Evolutionary conservation across 2,329 filamentous ascomycete species (phyloP), one percentile per base, ranked within the genome.

Genomic region (Malbranchea cinnamomea): DNA sequence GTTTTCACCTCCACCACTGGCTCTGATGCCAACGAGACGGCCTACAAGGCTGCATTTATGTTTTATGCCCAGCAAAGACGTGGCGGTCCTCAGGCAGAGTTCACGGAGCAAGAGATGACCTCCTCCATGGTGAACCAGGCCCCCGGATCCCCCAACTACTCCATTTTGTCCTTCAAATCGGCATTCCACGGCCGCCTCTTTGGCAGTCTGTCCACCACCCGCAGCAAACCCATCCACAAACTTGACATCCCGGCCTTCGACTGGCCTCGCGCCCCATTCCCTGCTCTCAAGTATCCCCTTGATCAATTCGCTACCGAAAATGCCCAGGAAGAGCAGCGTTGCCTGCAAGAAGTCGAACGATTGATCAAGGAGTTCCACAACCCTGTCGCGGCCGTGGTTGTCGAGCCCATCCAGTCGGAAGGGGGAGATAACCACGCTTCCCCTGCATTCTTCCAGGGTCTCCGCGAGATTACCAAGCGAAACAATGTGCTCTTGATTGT

Each of bases 31-130:
- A 93, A 93, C 60, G 85, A 93, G 62, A 79, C 81, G 19, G 85
- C 85, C 24, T 93, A 83, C 71, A 93, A 93, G 63, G 84, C 84
- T 6, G 84, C 85, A 28, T 93, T 93, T 62, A 93, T 93, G 76
- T 91, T 78, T 68, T 76, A 78, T 49, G 74, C 80, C 28, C 79
- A 83, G 55, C 67, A 74, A 39, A 72, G 89, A 58, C 80, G 85
- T 37, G 83, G 83, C 41, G 82, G 82, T 5, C 63, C 71, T 26
- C 56, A 76, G 21, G 78, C 76, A 32, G 80, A 87, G 34, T 92
- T 92, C 62, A 80, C 78, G 19, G 59, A 73, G 30, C 72, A 80
- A 47, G 85, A 93, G 56, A 64, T 85, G 36, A 52, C 62, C 26
- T 75, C 72, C 6, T 65, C 71, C 47, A 92, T 93, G 84, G 64